Base-by-base conservation (phyloP, 2,329 filamentous ascomycete genomes). In the Venturia pyrina region DNA sequence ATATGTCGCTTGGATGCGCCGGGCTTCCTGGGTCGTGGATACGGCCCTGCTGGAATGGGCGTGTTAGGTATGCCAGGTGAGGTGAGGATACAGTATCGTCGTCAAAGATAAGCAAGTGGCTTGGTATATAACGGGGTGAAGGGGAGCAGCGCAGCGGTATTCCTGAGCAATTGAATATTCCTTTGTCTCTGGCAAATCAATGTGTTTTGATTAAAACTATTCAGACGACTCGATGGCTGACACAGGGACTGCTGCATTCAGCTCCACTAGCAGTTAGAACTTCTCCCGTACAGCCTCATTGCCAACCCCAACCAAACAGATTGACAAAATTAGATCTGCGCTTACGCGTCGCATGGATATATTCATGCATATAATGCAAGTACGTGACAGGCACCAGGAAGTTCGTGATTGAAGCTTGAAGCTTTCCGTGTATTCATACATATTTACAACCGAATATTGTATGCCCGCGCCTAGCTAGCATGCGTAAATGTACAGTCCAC, bases 361-460 rank as follows among this genome's bases (percentile, higher is more conserved):
- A 11, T 3, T 40, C 40, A 61, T 21, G 41, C 2, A 40, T 11
- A 60, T 19, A 34, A 19, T 60, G n/a, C 28, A 34, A 11, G 15
- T 60, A 10, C n/a, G n/a, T n/a, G n/a, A n/a, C 15, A 40, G 40
- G 15, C 8, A 28, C 19, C 13, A 21, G n/a, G 37, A 10, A 44
- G 2, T n/a, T 62, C 15, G 17, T 44, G 10, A 46, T 28, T 10
- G 53, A 1, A 59, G 53, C 53, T 7, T 59, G 32, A 59, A n/a
- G 28, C 32, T 59, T 13, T 59, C 53, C 7, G 19, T 37, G 28
- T 57, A 34, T 28, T 57, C 28, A 6, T 57, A 57, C 53, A 57
- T 57, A 57, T 40, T 59, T 59, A 59, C 53, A 59, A n/a, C n/a
- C n/a, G n/a, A n/a, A 59, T 44, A n/a, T n/a, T 46, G 11, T 37